A percentile compares a stretch with the other conserved stretches of the same genome.
Conservation (phyloP, 2,329 filamentous ascomycete genomes). For the Aspergillus melleus region DNA sequence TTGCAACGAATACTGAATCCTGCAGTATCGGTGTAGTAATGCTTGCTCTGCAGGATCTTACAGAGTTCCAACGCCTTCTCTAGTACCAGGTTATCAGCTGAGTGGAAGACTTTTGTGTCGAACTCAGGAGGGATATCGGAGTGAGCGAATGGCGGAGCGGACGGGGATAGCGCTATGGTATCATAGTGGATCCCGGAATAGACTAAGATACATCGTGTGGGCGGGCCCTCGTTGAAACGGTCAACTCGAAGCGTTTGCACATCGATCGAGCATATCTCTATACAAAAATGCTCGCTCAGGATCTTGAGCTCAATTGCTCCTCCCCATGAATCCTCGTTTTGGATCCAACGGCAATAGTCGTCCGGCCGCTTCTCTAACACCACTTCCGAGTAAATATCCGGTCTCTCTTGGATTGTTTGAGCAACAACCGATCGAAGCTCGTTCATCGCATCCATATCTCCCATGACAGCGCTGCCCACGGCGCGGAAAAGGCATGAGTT, state of each 20-base stretch:
- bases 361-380: constrained; percentile 72
- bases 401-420: constrained; percentile 71
- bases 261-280: constrained; percentile 84
- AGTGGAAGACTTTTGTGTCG: constrained; percentile 74
- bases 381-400: constrained; percentile 70
- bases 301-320: constrained; percentile 89
- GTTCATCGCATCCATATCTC: constrained; percentile 64
- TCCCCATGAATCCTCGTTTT: constrained; percentile 80
- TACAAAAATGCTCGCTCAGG: constrained; percentile 76
- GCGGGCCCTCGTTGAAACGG: constrained; percentile 73
- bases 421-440: constrained; percentile 77
- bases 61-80: constrained; percentile 66
- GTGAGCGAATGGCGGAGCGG: constrained; percentile 56
- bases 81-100: constrained; percentile 55
- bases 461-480: constrained; percentile 75
- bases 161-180: constrained; percentile 73
- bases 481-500: constrained; percentile 94
- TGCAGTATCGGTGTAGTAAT: constrained; percentile 88
- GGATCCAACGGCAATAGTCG: constrained; percentile 80
- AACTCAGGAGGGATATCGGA: constrained; percentile 67
- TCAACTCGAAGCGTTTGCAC: constrained; percentile 69
- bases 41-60: constrained; percentile 63
- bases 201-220: constrained; percentile 72
- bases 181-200: constrained; percentile 96
- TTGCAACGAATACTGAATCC: constrained; percentile 79